These are phyloP conservation scores for Scenedesmus sp. DNA, from an alignment of 163 green algal species.

Conservation along the genomic window DNA sequence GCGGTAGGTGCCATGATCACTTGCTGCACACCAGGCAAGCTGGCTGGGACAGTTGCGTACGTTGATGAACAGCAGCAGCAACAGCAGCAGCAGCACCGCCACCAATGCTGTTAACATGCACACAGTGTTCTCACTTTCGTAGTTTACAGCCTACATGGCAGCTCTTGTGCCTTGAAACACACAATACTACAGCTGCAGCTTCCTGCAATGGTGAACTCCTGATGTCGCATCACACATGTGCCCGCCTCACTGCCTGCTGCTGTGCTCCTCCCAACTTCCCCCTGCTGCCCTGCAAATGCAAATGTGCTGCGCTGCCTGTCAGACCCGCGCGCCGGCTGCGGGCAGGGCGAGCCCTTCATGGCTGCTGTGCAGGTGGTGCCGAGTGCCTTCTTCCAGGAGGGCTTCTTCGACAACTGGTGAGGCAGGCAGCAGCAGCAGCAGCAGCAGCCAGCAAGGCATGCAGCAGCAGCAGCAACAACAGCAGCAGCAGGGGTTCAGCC, in stretches of 20 bases:
- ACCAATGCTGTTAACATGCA: background rate
- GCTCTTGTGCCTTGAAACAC: background rate
- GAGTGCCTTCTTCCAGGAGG: slow-evolving; percentile 82
- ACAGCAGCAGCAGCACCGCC: background rate
- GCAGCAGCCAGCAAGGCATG: background rate
- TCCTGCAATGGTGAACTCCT: background rate
- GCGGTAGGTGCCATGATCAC: background rate
- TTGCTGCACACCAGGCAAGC: background rate
- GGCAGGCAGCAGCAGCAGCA: background rate
- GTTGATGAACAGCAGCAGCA: background rate
- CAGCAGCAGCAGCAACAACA: no score
- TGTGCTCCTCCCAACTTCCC: background rate
- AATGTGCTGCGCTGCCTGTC: background rate
- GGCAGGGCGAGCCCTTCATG: slow-evolving; percentile 78
- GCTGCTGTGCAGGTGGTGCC: slow-evolving; percentile 80
- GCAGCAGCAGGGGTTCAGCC: background rate
- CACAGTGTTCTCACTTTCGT: background rate
- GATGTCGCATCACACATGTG: background rate
- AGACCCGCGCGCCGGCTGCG: background rate
- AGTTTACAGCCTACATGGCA: background rate
- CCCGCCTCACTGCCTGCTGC: background rate
- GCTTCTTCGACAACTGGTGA: slow-evolving; percentile 77
- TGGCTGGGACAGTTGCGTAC: background rate
- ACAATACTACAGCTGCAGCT: background rate
- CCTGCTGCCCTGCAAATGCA: background rate